Evolutionary conservation across 1,284 basidiomycete genomes (phyloP).

Genomic region (Coniophora puteana): DNA sequence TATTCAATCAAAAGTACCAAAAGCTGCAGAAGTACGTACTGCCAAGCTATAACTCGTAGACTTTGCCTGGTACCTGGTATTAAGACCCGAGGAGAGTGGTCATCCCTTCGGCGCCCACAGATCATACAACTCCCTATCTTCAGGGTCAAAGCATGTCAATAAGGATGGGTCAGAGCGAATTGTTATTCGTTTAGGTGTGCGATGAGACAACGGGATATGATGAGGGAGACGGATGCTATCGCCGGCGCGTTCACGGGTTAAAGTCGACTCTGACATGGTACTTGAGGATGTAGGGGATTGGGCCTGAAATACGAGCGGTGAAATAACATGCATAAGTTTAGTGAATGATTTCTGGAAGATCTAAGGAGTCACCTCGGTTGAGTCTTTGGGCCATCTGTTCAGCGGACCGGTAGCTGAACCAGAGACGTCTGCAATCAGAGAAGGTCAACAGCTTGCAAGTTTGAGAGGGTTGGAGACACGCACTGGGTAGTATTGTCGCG

Average conservation of each 20-base stretch:
- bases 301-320: slow-evolving; percentile 15
- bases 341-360: background rate
- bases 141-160: slow-evolving; percentile 66
- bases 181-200: slow-evolving; percentile 35
- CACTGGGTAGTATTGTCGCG: background rate
- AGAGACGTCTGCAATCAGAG: background rate
- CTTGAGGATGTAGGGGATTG: slow-evolving; percentile 30
- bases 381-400: slow-evolving; percentile 11
- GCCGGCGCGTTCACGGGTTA: slow-evolving; percentile 17
- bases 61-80: too few species aligned
- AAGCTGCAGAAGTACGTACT: too few species aligned
- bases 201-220: slow-evolving; percentile 22
- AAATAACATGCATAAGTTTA: slow-evolving; percentile 9
- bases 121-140: slow-evolving; percentile 69
- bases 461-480: background rate
- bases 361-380: slow-evolving; percentile 13
- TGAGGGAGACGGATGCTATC: slow-evolving; percentile 13
- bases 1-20: too few species aligned
- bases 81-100: slow-evolving; percentile 1
- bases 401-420: slow-evolving; percentile 11
- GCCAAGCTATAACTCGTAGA: too few species aligned
- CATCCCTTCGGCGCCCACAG: slow-evolving; percentile 59
- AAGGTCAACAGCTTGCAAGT: slow-evolving; percentile 5
- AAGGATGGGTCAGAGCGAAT: slow-evolving; percentile 63
- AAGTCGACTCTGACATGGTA: slow-evolving; percentile 28